Base-by-base conservation (phyloP, 1,284 basidiomycete genomes). In the Porodaedalea pini region DNA sequence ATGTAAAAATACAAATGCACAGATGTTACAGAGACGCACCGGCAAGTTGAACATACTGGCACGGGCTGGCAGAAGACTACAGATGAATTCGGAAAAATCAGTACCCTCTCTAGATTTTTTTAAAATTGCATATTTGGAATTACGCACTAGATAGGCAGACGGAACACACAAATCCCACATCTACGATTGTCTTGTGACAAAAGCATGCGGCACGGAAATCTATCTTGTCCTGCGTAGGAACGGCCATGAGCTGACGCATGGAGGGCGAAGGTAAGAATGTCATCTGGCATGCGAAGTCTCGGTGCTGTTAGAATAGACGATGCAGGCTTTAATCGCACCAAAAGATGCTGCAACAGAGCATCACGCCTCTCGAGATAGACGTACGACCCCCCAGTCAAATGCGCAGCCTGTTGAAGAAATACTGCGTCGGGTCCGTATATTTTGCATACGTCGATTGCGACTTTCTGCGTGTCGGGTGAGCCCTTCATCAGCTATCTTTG, bases 131-230 rank as follows among this genome's bases (percentile, higher is more conserved):
- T 40, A 25, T 21, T 41, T 49, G 3, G 36, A 40, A 32, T 4
- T 23, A 81, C 89, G 62, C 66, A 96, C 94, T 97, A 47, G 92
- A 95, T 41, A 98, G 73, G 69, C 94, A 98, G 34, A 98, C 93
- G 17, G 93, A 96, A 72, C 97, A 99, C 23, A 99, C 94, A 67
- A 96, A 99, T 36, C 95, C 97, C 53, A 99, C 84, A 67, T 99
- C 96, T 37, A 99, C 86, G 47, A 98, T 96, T 54, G 88, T 87
- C 68, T 98, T 94, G 73, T 99, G 97, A 72, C 97, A 99, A 75
- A 99, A 99, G 71, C 97, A 99, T 4, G 95, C 95, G 0, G 97
- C 97, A 27, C 97, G 82, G 69, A 99, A 96, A 70, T 99, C 97
- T 58, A 98, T 89, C 64, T 88, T 90, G 68, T 98, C 95, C 71